Base-by-base conservation (phyloP, 495 filamentous ascomycete genomes). In the Daldinia vernicosa region DNA sequence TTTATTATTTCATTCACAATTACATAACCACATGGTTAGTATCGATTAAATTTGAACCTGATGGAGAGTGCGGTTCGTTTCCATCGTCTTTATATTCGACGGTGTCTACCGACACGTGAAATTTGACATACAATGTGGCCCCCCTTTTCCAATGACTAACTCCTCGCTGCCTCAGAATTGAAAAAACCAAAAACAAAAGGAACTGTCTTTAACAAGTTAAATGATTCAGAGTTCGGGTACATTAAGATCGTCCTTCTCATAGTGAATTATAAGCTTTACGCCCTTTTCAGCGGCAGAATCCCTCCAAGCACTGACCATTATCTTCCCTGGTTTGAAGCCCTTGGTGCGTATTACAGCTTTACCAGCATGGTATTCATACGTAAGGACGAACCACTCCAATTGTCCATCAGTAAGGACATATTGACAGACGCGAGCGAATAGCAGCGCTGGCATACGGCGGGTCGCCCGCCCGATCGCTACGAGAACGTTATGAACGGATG, bases 321-420 rank as follows among this genome's bases (percentile, higher is more conserved):
- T 8, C n/a, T 47, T 63, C 6, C 61, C 54, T 2, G 62, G 70
- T n/a, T 35, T 28, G 40, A 74, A 69, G 4, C 70, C 70, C 51
- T 30, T 66, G 3, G 50, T 26, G 4, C 59, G 60, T 9, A 74
- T 2, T 0, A 33, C 14, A 2, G 40, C 70, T n/a, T 55, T 66
- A 6, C 50, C 66, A 3, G 28, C 47, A 33, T 66, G 33, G 51
- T 57, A 47, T 17, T 69, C 62, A 9, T 70, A 74, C 0, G 50
- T 70, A 27, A 74, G 66, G 12, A 74, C 59, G 33, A 74, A 69
- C 70, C 70, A 74, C 26, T 74, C 70, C 12, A 74, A 28, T 22
- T 53, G 66, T n/a, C 47, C 67, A 22, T 74, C 70, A 0, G 37
- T 66, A 11, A 74, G 70, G 9, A 74, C 61, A 17, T 74, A 74